A percentile compares a stretch with the other conserved stretches of the same genome.
Conservation (phyloP, 306 rosid genomes). For the Abrus pulchellus region DNA sequence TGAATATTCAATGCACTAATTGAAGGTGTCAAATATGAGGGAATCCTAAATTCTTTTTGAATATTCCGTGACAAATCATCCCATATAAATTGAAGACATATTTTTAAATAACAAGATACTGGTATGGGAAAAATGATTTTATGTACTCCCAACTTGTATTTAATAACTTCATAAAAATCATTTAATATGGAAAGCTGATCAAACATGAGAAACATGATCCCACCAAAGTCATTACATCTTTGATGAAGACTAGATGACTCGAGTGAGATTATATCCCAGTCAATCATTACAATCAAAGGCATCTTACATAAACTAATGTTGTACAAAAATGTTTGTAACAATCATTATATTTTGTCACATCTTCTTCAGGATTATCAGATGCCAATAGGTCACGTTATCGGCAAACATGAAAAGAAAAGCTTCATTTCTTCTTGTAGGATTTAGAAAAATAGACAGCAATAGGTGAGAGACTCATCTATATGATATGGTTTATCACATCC, state of each 20-base stretch:
- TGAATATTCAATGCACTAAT: neutral
- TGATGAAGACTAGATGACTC: neutral
- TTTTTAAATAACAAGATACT: no score
- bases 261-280: neutral
- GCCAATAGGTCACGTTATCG: neutral
- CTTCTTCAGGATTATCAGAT: neutral
- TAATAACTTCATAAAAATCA: no score
- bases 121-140: no score
- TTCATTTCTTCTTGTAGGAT: neutral
- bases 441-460: neutral
- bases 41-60: neutral
- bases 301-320: neutral
- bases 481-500: neutral
- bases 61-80: no score
- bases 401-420: neutral
- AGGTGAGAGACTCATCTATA: neutral
- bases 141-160: no score
- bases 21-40: neutral
- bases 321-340: neutral
- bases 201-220: no score
- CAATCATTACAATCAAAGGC: neutral
- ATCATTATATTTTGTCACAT: neutral
- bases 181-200: no score
- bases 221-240: neutral
- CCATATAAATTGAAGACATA: no score